Conservation (phyloP, 2,329 filamentous ascomycete species). For the Byssoonygena ceratinophila region DNA sequence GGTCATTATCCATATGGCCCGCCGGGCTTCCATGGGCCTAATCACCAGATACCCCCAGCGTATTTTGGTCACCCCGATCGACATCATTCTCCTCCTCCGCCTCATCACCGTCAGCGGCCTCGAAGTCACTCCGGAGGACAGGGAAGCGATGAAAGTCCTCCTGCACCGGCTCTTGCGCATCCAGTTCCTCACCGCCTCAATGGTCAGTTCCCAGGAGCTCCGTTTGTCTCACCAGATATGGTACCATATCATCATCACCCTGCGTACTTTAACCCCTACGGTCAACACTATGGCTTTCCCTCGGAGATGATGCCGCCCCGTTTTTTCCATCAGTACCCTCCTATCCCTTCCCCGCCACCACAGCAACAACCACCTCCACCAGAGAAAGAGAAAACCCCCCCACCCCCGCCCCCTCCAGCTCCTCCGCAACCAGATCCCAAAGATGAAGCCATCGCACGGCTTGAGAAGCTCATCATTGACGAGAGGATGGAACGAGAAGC, state of each 20-base stretch:
- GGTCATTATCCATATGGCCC: conserved; percentile 14
- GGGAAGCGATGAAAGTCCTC: conserved; percentile 23
- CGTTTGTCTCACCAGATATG: conserved; percentile 25
- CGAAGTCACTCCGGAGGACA: conserved; percentile 17
- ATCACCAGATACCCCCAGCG: conserved; percentile 10
- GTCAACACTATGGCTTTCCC: conserved; percentile 14
- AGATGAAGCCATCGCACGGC: conserved; percentile 49
- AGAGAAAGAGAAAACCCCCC: conserved; percentile 20
- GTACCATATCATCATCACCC: conserved; percentile 31
- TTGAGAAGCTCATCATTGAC: conserved; percentile 47
- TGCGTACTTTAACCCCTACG: conserved; percentile 3
- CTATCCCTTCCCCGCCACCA: conserved; percentile 27
- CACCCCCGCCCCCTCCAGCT: conserved; percentile 18
- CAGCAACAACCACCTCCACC: conserved; percentile 11
- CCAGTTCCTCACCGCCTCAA: conserved; percentile 21
- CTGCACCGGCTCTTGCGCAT: conserved; percentile 26
- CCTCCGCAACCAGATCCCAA: conserved; percentile 35
- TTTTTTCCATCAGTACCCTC: conserved; percentile 31
- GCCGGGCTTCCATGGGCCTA: conserved; percentile 10
- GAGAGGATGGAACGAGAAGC: conserved; percentile 35
- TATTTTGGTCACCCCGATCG: conserved; percentile 15
- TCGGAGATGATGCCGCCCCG: conserved; percentile 28
- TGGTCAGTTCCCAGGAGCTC: conserved; percentile 8
- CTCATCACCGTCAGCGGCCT: conserved; percentile 12
- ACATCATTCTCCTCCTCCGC: conserved; percentile 13